Evolutionary conservation across 1,284 basidiomycete genomes (phyloP).

Genomic region (Ganoderma sp.): DNA sequence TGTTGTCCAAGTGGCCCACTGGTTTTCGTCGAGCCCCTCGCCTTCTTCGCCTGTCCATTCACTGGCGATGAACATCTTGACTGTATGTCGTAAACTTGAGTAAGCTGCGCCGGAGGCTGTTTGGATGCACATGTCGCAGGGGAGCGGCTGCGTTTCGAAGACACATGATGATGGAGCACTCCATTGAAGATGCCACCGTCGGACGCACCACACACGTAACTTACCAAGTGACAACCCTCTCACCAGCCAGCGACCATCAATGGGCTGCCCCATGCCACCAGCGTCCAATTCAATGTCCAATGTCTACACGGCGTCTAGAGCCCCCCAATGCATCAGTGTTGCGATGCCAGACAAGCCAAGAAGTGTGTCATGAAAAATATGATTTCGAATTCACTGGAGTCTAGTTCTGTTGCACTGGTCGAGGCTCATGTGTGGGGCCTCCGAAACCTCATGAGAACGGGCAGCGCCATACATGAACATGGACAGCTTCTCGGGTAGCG

Average conservation of each 20-base stretch:
- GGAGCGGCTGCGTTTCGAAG: not conserved
- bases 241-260: not conserved
- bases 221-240: not conserved
- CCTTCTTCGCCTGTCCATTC: not conserved
- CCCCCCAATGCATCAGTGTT: not conserved
- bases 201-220: not conserved
- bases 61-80: not conserved
- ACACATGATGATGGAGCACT: not conserved
- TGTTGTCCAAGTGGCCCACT: too few species aligned
- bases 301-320: not conserved
- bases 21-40: too few species aligned
- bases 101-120: not conserved
- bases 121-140: not conserved
- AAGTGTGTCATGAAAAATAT: not conserved
- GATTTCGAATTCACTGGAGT: not conserved
- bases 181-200: not conserved
- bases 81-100: not conserved
- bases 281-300: not conserved
- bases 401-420: not conserved
- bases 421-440: not conserved
- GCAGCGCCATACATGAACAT: not conserved
- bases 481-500: not conserved
- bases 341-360: not conserved
- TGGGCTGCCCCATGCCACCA: not conserved
- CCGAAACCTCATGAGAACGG: not conserved